These are phyloP conservation scores for Bruguiera parviflora DNA, from an alignment of 345 rosid species.

Conservation along the genomic window DNA sequence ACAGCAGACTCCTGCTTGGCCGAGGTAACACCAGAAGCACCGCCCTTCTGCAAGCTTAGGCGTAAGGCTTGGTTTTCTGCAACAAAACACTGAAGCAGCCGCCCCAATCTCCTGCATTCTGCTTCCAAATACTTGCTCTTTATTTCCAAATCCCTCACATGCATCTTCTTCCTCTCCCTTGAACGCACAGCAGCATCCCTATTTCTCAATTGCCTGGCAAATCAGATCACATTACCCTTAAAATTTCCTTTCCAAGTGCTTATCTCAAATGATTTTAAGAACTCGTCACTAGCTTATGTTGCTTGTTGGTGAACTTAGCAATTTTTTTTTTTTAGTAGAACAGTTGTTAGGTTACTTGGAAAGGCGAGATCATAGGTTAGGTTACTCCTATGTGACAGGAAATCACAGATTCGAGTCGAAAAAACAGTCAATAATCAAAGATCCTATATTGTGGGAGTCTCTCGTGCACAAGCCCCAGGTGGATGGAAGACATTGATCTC, in stretches of 20 bases:
- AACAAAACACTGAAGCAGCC: slow-evolving; percentile 62
- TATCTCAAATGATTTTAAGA: not conserved
- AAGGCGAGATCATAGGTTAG: too few relatives aligned
- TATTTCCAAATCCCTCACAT: slow-evolving; percentile 68
- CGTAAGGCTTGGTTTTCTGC: slow-evolving; percentile 84
- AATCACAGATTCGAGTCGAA: too few relatives aligned
- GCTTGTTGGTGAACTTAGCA: too few relatives aligned
- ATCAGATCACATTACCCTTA: slow-evolving; percentile 1
- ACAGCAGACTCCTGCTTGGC: slow-evolving; percentile 99
- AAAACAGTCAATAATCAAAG: too few relatives aligned
- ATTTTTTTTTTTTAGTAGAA: too few relatives aligned
- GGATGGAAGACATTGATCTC: too few relatives aligned
- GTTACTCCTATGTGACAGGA: too few relatives aligned
- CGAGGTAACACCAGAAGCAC: slow-evolving; percentile 53
- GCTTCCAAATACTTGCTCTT: slow-evolving; percentile 78
- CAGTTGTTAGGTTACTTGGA: too few relatives aligned
- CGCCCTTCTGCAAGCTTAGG: slow-evolving; percentile 47
- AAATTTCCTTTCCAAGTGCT: not conserved
- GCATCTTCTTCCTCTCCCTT: slow-evolving; percentile 82
- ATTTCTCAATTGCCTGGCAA: slow-evolving; percentile 73
- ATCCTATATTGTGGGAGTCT: too few relatives aligned
- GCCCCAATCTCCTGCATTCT: slow-evolving; percentile 75
- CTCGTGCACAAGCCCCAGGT: too few relatives aligned
- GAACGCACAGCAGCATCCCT: slow-evolving; percentile 85
- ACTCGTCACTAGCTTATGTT: too few relatives aligned